Base-by-base conservation (phyloP, 2,329 filamentous ascomycete genomes). In the Coleophoma cylindrospora region DNA sequence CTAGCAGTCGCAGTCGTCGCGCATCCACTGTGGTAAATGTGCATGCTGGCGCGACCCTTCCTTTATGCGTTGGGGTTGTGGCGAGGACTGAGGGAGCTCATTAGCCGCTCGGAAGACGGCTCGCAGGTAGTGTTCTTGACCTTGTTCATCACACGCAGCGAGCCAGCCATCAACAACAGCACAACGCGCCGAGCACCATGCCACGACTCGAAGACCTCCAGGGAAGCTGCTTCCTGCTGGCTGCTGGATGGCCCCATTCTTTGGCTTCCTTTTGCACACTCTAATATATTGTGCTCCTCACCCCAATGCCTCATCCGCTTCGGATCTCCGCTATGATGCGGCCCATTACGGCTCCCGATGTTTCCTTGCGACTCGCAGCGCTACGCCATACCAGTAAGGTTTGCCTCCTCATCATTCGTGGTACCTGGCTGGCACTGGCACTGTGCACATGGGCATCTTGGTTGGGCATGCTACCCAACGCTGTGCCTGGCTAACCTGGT, bases 401-500 rank as follows among this genome's bases (percentile, higher is more conserved):
- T 27, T 27, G 27, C 27, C 9, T 27, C 27, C 6, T 27, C 27
- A 27, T 27, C 27, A 27, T 27, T 27, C 27, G 27, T 27, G 27
- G 27, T 27, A 27, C 27, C 27, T 27, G 27, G 27, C 27, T 27
- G 27, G 27, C 7, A 27, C 27, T 27, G 27, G 27, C 27, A 27
- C 27, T 27, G 27, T 19, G 27, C 27, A 27, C 27, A 27, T 27
- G 27, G 27, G 27, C 27, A 27, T 27, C 27, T 27, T 27, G 41
- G 37, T 45, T 47, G 41, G 40, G 48, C 38, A 40, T 49, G 33
- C 38, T 36, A 12, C n/a, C 10, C n/a, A 37, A 34, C 45, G 32
- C 52, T 13, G 51, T 58, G 53, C 57, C 52, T 61, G 50, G 53
- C 43, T 47, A 34, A 48, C 47, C 47, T 48, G 49, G 38, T 49